Evolutionary conservation across 108 stramenopile species (phyloP), one percentile per base, ranked within the genome.

Genomic region (Cyclostephanos tholiformis): DNA sequence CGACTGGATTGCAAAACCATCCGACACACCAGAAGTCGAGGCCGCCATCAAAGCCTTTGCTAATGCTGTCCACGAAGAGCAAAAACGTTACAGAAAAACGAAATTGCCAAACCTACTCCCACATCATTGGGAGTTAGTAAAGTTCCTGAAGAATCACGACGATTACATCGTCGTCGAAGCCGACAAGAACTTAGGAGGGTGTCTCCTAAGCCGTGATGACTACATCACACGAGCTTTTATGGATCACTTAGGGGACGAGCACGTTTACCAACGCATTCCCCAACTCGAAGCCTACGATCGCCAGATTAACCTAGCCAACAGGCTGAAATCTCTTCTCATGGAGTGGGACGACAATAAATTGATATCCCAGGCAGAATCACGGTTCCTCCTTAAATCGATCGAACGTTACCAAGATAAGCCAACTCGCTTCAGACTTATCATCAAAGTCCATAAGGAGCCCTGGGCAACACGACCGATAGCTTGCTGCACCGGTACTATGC

Each of bases 131-230:
- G 49, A 12, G 1, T 27, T 56, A 6, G 10, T 67, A 8, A 27
- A 9, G 35, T 16, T 16, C 9, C 9, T 67, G 12, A 51, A 30
- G 27, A 52, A 51, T 10, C 32, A 67, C 9, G 29, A 56, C 9
- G 32, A 56, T 13, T 67, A 29, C 66, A 67, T 29, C 22, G 66
- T 67, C 19, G 41, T 67, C 8, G 53, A 55, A 10, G 53, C 52
- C 0, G 66, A 67, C 50, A 67, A 67, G 27, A 67, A 67, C 17
- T 50, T 67, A 52, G 66, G 66, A 0, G 52, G 48, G 6, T 51
- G 52, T 29, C 29, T 67, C 6, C 49, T 67, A 0, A 17, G 10
- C 26, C 66, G 35, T 2, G 6, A 41, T 30, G 9, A 6, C 3
- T 67, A 67, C 50, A 67, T 41, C 66, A 52, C 23, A 6, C 36